Percentiles rank a stretch among this genome's conserved stretches.
These are phyloP conservation scores for Lactarius indigo DNA, from an alignment of 768 basidiomycete species.

Conservation along the genomic window DNA sequence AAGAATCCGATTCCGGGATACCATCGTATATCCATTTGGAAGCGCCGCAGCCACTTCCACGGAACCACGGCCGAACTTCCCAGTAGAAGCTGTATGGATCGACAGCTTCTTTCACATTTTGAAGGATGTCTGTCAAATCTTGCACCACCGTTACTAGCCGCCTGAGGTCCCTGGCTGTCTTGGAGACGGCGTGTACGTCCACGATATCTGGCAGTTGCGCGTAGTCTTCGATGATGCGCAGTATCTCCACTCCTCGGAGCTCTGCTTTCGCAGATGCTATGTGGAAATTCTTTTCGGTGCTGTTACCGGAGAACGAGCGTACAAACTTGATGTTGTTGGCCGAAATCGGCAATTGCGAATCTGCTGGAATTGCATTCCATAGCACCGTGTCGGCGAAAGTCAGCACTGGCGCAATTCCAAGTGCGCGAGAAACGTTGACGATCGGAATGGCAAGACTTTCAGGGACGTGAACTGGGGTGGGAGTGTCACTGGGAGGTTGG, in stretches of 20 bases:
- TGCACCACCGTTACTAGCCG: slow-evolving; percentile 68
- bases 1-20: slow-evolving; percentile 50
- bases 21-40: slow-evolving; percentile 79
- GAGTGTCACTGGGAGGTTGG: slow-evolving; percentile 42
- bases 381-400: slow-evolving; percentile 96
- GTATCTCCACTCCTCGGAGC: slow-evolving; percentile 79
- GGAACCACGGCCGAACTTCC: slow-evolving; percentile 89
- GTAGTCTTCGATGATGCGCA: slow-evolving; percentile 86
- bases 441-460: slow-evolving; percentile 75
- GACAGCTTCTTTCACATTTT: slow-evolving; percentile 63
- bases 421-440: slow-evolving; percentile 63
- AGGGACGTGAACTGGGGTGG: slow-evolving; percentile 57
- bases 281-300: slow-evolving; percentile 86
- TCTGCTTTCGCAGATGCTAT: slow-evolving; percentile 79
- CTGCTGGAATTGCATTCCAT: slow-evolving; percentile 78
- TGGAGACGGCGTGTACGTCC: slow-evolving; percentile 58
- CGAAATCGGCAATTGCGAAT: slow-evolving; percentile 56
- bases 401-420: slow-evolving; percentile 89
- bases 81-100: slow-evolving; percentile 89
- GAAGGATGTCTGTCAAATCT: slow-evolving; percentile 66
- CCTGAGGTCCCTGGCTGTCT: slow-evolving; percentile 68
- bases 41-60: slow-evolving; percentile 48
- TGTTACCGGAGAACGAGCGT: slow-evolving; percentile 78
- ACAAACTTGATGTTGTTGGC: slow-evolving; percentile 70
- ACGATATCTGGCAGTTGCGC: slow-evolving; percentile 66